These are phyloP conservation scores for Oligophagozyma castellii DNA, from an alignment of 1,139 yeast genomes.

Conservation along the genomic window DNA sequence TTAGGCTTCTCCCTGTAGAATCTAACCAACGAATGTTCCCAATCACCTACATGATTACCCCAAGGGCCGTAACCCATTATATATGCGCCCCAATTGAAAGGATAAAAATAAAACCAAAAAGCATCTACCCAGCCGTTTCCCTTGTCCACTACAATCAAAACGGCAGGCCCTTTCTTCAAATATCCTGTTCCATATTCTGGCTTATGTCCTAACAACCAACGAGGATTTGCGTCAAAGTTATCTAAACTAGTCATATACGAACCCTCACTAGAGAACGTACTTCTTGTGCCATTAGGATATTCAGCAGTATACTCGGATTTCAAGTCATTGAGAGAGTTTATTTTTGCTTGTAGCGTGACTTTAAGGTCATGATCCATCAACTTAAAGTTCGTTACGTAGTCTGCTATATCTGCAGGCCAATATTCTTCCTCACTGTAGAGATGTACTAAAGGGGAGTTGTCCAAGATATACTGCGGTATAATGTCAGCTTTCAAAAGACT, in stretches of 20 bases:
- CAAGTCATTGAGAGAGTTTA: slow-evolving; percentile 13
- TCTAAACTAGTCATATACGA: slow-evolving; percentile 50
- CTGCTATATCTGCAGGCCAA: slow-evolving; percentile 67
- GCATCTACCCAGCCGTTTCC: slow-evolving; percentile 87
- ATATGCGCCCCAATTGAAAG: slow-evolving; percentile 88
- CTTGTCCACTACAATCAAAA: slow-evolving; percentile 72
- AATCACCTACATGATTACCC: slow-evolving; percentile 94
- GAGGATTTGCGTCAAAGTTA: slow-evolving; percentile 56
- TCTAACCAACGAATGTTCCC: slow-evolving; percentile 91
- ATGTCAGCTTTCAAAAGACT: slow-evolving; percentile 26
- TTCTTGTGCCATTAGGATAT: slow-evolving; percentile 10
- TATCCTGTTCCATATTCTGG: slow-evolving; percentile 66
- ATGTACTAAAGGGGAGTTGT: slow-evolving; percentile 70
- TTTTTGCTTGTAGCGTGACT: slow-evolving; percentile 21
- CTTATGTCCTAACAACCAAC: slow-evolving; percentile 67
- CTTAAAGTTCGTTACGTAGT: slow-evolving; percentile 53
- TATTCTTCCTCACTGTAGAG: slow-evolving; percentile 81
- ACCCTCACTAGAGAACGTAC: slow-evolving; percentile 15
- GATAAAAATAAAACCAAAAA: slow-evolving; percentile 90
- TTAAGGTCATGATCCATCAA: slow-evolving; percentile 19
- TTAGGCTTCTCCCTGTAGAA: slow-evolving; percentile 71
- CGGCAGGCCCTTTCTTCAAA: slow-evolving; percentile 65
- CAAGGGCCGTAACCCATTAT: slow-evolving; percentile 97
- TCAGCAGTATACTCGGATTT: slow-evolving; percentile 10
- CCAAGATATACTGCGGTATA: slow-evolving; percentile 62